Evolutionary conservation across 2,329 filamentous ascomycete genomes (phyloP).

Genomic region (Bipolaris oryzae): DNA sequence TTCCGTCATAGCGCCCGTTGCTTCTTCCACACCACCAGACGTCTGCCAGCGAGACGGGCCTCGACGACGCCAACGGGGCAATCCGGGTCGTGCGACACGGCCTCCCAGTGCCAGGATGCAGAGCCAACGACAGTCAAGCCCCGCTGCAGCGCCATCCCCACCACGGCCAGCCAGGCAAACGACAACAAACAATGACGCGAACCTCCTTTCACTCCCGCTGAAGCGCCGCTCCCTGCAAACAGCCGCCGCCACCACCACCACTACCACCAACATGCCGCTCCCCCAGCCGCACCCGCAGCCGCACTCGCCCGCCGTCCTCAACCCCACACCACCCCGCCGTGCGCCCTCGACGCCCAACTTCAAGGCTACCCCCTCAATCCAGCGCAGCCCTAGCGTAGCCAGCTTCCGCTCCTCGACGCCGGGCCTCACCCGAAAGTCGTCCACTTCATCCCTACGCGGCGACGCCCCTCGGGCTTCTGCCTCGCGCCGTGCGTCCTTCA

Average conservation of each 20-base stretch:
- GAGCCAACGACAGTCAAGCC: constrained; percentile 22
- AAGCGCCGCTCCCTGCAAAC: constrained; percentile 48
- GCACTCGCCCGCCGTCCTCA: constrained; percentile 9
- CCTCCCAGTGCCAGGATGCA: constrained; percentile 36
- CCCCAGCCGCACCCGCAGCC: constrained; percentile 33
- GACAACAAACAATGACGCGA: constrained; percentile 48
- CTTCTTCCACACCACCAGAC: constrained; percentile 21
- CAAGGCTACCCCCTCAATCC: constrained; percentile 41
- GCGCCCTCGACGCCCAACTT: constrained; percentile 38
- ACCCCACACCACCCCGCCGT: constrained; percentile 34
- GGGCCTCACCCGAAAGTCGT: constrained; percentile 51
- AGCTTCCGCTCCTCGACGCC: constrained; percentile 51
- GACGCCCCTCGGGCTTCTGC: constrained; percentile 43
- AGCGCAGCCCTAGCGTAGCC: constrained; percentile 52
- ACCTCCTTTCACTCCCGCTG: constrained; percentile 39
- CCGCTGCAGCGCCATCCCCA: constrained; percentile 15
- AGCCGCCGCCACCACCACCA: no score
- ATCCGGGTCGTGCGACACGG: constrained; percentile 31
- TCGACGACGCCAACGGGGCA: constrained; percentile 16
- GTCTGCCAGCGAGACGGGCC: neutral
- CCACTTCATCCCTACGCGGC: constrained; percentile 52
- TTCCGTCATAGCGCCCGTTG: constrained; percentile 23
- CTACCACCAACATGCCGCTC: neutral
- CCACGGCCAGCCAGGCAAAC: constrained; percentile 25
- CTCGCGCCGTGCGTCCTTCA: constrained; percentile 53